A percentile compares a stretch with the other conserved stretches of the same genome.
Conservation (phyloP, 192 early-diverging fungal genomes). For the Gryganskiella cystojenkinii region DNA sequence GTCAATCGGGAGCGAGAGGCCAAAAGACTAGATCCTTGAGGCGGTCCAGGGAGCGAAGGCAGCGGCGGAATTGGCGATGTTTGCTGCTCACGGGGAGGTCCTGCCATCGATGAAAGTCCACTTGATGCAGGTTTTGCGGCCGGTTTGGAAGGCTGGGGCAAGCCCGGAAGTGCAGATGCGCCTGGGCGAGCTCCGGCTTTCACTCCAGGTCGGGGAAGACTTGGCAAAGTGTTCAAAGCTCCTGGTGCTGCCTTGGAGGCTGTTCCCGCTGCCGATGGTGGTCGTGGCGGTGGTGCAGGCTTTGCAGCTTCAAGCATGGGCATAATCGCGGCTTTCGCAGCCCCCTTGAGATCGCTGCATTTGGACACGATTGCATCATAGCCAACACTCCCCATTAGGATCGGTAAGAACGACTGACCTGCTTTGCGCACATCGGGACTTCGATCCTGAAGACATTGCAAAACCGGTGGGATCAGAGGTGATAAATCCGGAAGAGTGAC, state of each 20-base stretch:
- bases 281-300: slow-evolving; percentile 58
- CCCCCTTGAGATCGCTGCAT: slow-evolving; percentile 81
- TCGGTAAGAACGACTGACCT: slow-evolving; percentile 76
- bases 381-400: slow-evolving; percentile 76
- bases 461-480: slow-evolving; percentile 71
- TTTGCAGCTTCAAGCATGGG: slow-evolving; percentile 81
- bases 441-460: slow-evolving; percentile 90
- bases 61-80: slow-evolving; percentile 31
- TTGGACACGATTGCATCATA: slow-evolving; percentile 76
- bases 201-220: slow-evolving; percentile 21
- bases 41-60: slow-evolving; percentile 50
- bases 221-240: slow-evolving; percentile 36
- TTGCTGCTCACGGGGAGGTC: slow-evolving; percentile 21
- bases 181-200: slow-evolving; percentile 30
- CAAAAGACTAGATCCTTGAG: slow-evolving; percentile 19
- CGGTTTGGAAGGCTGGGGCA: slow-evolving; percentile 15
- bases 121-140: slow-evolving; percentile 16
- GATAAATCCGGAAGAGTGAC: slow-evolving; percentile 69
- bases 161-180: slow-evolving; percentile 23
- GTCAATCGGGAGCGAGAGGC: slow-evolving; percentile 47
- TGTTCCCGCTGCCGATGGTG: slow-evolving; percentile 34
- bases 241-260: slow-evolving; percentile 29
- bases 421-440: slow-evolving; percentile 90
- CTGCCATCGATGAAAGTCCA: slow-evolving; percentile 33
- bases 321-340: slow-evolving; percentile 75